Conservation (phyloP, 192 early-diverging fungal genomes). For the Paraglomus brasilianum region DNA sequence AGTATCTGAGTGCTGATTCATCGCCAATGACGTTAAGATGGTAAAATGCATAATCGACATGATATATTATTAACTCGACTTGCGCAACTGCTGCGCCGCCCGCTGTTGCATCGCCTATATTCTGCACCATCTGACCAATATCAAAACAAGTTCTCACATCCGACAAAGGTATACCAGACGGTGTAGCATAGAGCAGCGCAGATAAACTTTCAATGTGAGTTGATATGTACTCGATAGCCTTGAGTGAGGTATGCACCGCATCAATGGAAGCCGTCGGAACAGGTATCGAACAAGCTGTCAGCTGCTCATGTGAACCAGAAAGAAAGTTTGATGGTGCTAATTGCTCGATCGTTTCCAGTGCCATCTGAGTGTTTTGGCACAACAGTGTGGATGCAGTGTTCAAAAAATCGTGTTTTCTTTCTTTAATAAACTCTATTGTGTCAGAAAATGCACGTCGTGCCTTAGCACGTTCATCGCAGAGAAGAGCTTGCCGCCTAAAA, state of each 20-base stretch:
- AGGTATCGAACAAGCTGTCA: slow-evolving; percentile 54
- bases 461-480: slow-evolving; percentile 18
- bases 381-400: slow-evolving; percentile 3
- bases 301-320: slow-evolving; percentile 46
- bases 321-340: slow-evolving; percentile 49
- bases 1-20: slow-evolving; percentile 51
- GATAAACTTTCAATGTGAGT: slow-evolving; percentile 20
- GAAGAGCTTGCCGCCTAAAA: slow-evolving; percentile 6
- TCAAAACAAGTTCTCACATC: slow-evolving; percentile 43
- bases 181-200: slow-evolving; percentile 1
- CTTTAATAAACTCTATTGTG: slow-evolving; percentile 22
- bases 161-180: not conserved
- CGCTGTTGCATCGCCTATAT: slow-evolving; percentile 56
- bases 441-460: slow-evolving; percentile 10
- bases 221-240: slow-evolving; percentile 53
- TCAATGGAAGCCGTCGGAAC: slow-evolving; percentile 54
- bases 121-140: slow-evolving; percentile 56
- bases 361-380: slow-evolving; percentile 38
- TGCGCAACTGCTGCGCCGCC: slow-evolving; percentile 51
- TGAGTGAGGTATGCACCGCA: slow-evolving; percentile 53
- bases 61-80: slow-evolving; percentile 57
- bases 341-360: slow-evolving; percentile 49
- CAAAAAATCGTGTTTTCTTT: slow-evolving; percentile 15
- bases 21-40: slow-evolving; percentile 54
- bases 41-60: slow-evolving; percentile 51